A percentile compares a stretch with the other conserved stretches of the same genome.
Evolutionary conservation across 371 early-diverging fungal species (phyloP).

Genomic region (Vittaforma corneae): DNA sequence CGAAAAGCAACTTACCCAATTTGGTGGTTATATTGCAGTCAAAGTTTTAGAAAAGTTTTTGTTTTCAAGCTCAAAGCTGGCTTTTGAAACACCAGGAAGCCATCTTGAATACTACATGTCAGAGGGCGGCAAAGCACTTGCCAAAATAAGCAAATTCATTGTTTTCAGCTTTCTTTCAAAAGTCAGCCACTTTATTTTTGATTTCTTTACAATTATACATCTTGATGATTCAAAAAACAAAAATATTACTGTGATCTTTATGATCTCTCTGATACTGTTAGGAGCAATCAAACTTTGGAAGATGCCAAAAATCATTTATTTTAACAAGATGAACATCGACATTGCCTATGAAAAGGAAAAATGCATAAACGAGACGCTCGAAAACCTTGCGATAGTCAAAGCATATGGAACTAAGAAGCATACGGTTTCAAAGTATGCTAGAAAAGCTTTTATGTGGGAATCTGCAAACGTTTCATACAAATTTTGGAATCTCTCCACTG

Average conservation of each 20-base stretch:
- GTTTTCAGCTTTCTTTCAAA: background rate
- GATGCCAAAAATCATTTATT: background rate
- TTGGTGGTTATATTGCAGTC: too few species aligned
- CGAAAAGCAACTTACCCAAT: too few species aligned
- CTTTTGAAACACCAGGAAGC: too few species aligned
- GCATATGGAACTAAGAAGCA: background rate
- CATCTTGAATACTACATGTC: slow-evolving; percentile 2
- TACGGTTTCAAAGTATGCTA: background rate
- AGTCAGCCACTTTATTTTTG: background rate
- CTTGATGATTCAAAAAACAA: background rate
- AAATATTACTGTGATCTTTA: background rate
- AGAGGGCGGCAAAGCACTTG: background rate
- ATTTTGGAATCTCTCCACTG: background rate
- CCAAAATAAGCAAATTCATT: background rate
- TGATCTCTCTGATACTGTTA: background rate
- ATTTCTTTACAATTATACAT: background rate
- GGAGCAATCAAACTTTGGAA: background rate
- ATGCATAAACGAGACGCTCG: background rate
- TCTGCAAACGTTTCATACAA: background rate
- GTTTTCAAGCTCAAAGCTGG: too few species aligned
- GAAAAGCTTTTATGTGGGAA: background rate
- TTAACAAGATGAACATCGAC: background rate
- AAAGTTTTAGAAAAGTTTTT: too few species aligned
- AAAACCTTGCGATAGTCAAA: background rate
- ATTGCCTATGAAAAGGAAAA: background rate